These are phyloP conservation scores for Phytopythium delawarense DNA, from an alignment of 352 stramenopile species.

Conservation along the genomic window DNA sequence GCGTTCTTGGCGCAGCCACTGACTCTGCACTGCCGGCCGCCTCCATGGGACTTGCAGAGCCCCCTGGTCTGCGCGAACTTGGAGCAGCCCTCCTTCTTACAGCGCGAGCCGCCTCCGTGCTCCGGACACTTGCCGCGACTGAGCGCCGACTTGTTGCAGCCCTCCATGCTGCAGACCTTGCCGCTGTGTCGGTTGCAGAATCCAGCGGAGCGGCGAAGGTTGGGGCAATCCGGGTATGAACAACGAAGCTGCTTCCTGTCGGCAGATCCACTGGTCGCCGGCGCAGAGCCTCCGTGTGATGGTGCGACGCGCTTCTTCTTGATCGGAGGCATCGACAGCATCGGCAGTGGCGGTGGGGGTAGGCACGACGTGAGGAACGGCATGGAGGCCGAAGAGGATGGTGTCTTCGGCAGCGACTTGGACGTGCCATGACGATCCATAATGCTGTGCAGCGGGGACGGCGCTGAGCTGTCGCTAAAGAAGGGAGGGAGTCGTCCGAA, in stretches of 20 bases:
- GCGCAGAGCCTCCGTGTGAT: constrained; percentile 5
- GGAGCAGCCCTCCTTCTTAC: constrained; percentile 75
- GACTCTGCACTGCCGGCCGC: constrained; percentile 72
- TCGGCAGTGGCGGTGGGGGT: constrained; percentile 51
- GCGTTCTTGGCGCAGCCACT: constrained; percentile 78
- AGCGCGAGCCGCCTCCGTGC: constrained; percentile 81
- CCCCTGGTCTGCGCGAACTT: constrained; percentile 84
- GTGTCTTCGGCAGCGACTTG: constrained; percentile 9
- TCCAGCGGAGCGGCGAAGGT: constrained; percentile 65
- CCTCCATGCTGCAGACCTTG: constrained; percentile 65
- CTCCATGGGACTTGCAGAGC: constrained; percentile 84
- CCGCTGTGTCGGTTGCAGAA: constrained; percentile 84
- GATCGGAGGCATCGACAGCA: constrained; percentile 68
- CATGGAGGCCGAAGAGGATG: constrained; percentile 19
- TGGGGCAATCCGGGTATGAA: constrained; percentile 72
- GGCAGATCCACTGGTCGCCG: constrained; percentile 8
- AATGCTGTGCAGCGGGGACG: constrained; percentile 16
- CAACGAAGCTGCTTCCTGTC: constrained; percentile 71
- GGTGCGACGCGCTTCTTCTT: constrained; percentile 56
- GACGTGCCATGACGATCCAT: neutral
- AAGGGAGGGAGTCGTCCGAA: constrained; percentile 64
- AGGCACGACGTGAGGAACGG: constrained; percentile 50
- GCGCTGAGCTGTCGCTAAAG: constrained; percentile 40
- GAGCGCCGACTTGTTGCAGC: constrained; percentile 72
- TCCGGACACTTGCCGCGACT: constrained; percentile 82